A percentile compares a stretch with the other conserved stretches of the same genome.
Evolutionary conservation across 257 asterid genomes (phyloP).

Genomic region (Agastache rugosa): DNA sequence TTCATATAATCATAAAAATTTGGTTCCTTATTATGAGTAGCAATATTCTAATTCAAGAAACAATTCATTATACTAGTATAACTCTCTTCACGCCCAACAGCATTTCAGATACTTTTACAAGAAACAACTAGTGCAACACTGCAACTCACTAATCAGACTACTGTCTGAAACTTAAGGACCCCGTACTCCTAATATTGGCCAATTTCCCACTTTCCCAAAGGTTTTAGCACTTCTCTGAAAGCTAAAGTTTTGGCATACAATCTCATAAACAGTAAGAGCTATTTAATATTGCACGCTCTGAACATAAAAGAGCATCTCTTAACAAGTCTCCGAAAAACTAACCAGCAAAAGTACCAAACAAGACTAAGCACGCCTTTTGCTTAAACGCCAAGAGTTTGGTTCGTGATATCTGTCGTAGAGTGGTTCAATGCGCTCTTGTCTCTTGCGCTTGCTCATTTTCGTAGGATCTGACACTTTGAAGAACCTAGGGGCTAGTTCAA

Average conservation of each 20-base stretch:
- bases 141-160: neutral
- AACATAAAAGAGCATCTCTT: neutral
- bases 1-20: neutral
- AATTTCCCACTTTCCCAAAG: neutral
- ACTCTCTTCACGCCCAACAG: too few species aligned
- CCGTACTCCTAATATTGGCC: neutral
- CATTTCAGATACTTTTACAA: neutral
- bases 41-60: neutral
- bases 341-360: conserved; percentile 33
- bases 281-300: too few species aligned
- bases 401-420: conserved; percentile 91
- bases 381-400: conserved; percentile 95
- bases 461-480: conserved; percentile 91
- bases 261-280: neutral
- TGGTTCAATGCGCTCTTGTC: conserved; percentile 96
- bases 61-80: neutral
- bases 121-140: neutral
- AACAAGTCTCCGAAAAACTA: conserved; percentile 17
- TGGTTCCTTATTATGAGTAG: neutral
- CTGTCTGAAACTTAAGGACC: neutral
- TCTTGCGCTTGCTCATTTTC: conserved; percentile 96
- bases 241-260: conserved; percentile 1
- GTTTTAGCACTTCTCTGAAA: neutral
- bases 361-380: conserved; percentile 85
- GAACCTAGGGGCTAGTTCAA: conserved; percentile 95